Evolutionary conservation across 148 eudicot species (phyloP).

Genomic region (Mesembryanthemum crystallinum): DNA sequence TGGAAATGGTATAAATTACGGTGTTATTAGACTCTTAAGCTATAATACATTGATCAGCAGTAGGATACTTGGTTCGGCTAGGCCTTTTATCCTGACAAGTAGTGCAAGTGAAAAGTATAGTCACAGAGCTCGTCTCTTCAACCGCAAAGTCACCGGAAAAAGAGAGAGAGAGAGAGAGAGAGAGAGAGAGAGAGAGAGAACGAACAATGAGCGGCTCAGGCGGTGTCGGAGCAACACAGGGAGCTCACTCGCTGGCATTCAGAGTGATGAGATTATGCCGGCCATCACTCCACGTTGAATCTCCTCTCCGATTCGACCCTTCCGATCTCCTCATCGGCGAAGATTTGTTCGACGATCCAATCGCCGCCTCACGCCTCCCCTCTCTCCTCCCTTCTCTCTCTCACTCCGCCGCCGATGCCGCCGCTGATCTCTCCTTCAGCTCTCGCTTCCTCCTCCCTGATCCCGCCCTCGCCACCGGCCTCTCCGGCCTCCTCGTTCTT

Average conservation of each 20-base stretch:
- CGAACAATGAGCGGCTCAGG: constrained; percentile 26
- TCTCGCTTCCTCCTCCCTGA: constrained; percentile 60
- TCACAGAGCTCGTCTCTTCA: neutral
- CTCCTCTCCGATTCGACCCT: constrained; percentile 78
- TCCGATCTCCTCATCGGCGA: constrained; percentile 82
- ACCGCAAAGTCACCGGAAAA: neutral
- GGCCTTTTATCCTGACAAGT: no score
- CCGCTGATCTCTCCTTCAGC: constrained; percentile 60
- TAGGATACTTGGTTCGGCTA: no score
- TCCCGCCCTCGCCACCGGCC: constrained; percentile 62
- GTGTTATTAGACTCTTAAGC: no score
- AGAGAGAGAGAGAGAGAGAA: constrained; percentile 23
- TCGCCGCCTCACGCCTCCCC: constrained; percentile 40
- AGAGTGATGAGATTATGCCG: constrained; percentile 90
- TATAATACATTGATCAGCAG: no score
- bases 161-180: constrained; percentile 16
- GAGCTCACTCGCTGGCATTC: constrained; percentile 79
- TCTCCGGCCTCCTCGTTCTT: constrained; percentile 85
- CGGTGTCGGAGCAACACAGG: constrained; percentile 28
- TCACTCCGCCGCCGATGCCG: neutral
- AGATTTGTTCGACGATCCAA: constrained; percentile 59
- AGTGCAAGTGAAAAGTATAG: no score
- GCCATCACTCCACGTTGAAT: constrained; percentile 80
- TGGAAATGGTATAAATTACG: no score
- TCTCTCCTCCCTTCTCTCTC: constrained; percentile 36